phyloP scores from a whole-genome alignment of 176 grass and related monocot species.

The Thinopyrum elongatum region DNA sequence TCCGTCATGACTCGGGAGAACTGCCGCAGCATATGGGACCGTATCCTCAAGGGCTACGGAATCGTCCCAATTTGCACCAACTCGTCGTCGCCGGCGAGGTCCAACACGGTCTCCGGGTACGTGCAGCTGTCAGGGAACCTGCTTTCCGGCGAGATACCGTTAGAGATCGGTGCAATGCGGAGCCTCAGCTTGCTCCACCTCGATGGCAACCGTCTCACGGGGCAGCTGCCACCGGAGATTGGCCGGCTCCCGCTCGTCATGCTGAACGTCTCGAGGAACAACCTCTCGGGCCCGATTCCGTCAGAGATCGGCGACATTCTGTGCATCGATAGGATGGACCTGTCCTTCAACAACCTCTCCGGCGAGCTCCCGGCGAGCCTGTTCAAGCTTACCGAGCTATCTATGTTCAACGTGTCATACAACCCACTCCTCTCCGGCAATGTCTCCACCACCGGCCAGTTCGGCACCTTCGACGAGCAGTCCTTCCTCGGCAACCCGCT shows the following conservation, averaged over 20 bases:
- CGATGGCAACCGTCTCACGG: constrained; percentile 50
- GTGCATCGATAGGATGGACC: constrained; percentile 68
- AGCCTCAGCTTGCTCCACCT: constrained; percentile 78
- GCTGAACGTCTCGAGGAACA: constrained; percentile 71
- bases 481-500: constrained; percentile 78
- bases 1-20: constrained; percentile 62
- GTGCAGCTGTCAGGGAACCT: constrained; percentile 71
- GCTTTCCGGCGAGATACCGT: constrained; percentile 59
- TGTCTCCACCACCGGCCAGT: constrained; percentile 40
- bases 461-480: constrained; percentile 63
- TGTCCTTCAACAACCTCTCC: constrained; percentile 86
- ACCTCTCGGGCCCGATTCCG: constrained; percentile 63
- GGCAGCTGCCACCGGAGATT: constrained; percentile 56
- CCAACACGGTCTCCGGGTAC: constrained; percentile 67
- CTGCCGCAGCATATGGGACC: constrained; percentile 69
- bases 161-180: constrained; percentile 49
- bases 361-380: constrained; percentile 65
- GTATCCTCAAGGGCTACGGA: constrained; percentile 69
- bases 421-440: constrained; percentile 65
- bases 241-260: constrained; percentile 56
- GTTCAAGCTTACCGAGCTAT: constrained; percentile 46
- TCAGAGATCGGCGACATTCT: constrained; percentile 46
- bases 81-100: constrained; percentile 41
- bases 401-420: constrained; percentile 80
- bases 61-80: constrained; percentile 73